phyloP scores from a whole-genome alignment of 345 rosid genomes.

The Murraya koenigii region DNA sequence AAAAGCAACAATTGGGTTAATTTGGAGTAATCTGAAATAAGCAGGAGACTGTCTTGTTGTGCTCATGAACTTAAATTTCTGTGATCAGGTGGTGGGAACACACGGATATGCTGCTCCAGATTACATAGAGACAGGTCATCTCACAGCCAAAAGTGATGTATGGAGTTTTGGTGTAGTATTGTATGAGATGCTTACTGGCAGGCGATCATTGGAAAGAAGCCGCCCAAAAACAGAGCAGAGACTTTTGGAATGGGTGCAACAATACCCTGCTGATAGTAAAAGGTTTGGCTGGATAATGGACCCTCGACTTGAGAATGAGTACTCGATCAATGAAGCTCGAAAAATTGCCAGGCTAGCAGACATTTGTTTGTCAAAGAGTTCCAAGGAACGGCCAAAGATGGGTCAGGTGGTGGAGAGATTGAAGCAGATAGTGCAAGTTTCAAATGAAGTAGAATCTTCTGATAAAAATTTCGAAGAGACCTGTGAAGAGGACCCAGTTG shows the following conservation, averaged over 20 bases:
- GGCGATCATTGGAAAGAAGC: constrained; percentile 69
- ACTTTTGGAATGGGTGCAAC: constrained; percentile 76
- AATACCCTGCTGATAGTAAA: constrained; percentile 57
- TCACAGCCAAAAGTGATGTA: constrained; percentile 72
- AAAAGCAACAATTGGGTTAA: too few species aligned
- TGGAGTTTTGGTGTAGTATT: constrained; percentile 90
- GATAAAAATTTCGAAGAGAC: constrained; percentile 20
- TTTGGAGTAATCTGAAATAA: neutral
- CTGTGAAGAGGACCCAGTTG: constrained; percentile 16
- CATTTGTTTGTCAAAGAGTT: constrained; percentile 52
- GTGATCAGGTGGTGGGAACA: constrained; percentile 74
- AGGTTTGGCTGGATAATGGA: constrained; percentile 66
- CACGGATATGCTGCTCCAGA: constrained; percentile 95
- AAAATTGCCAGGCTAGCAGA: constrained; percentile 71
- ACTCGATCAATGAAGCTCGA: constrained; percentile 46
- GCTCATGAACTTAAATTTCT: neutral
- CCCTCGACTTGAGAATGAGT: constrained; percentile 56
- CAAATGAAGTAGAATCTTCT: constrained; percentile 20
- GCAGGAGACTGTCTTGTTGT: neutral
- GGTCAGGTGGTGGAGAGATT: constrained; percentile 56
- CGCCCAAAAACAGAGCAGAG: constrained; percentile 60
- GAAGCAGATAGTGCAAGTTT: constrained; percentile 45
- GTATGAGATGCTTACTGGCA: constrained; percentile 79
- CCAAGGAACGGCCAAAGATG: constrained; percentile 76
- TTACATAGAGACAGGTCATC: constrained; percentile 77